These are phyloP conservation scores for Calocybe cyanea DNA, from an alignment of 768 basidiomycete genomes.

Conservation along the genomic window DNA sequence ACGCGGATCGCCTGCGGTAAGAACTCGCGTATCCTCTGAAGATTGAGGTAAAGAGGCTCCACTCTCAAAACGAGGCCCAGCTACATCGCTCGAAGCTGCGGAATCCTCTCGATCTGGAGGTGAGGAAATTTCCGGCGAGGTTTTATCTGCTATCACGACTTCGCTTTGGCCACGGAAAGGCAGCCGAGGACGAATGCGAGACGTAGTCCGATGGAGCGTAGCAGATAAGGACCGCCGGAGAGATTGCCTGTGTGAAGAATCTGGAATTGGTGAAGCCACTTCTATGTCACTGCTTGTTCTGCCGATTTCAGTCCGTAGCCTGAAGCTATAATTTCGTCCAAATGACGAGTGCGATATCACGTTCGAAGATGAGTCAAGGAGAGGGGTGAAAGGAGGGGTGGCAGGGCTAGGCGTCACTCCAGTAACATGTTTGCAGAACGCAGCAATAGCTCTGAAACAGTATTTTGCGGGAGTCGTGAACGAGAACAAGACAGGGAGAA, in stretches of 20 bases:
- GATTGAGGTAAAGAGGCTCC: conserved; percentile 10
- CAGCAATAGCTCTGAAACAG: conserved; percentile 74
- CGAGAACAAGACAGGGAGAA: conserved; percentile 68
- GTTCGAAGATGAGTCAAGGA: conserved; percentile 8
- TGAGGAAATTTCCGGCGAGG: neutral
- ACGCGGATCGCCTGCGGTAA: conserved; percentile 56
- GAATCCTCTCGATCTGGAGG: conserved; percentile 5
- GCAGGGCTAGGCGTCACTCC: conserved; percentile 32
- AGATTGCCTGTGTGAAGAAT: conserved; percentile 10
- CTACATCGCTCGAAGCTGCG: conserved; percentile 28
- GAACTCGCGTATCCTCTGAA: conserved; percentile 33
- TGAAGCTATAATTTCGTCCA: conserved; percentile 2
- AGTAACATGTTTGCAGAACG: conserved; percentile 65
- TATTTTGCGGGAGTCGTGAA: conserved; percentile 79
- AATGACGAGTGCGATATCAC: conserved; percentile 8
- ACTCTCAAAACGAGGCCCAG: conserved; percentile 28
- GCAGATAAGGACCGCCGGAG: conserved; percentile 22
- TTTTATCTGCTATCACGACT: neutral
- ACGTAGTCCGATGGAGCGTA: conserved; percentile 14
- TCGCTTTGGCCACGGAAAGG: conserved; percentile 5
- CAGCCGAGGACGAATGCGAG: conserved; percentile 12
- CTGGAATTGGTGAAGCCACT: neutral
- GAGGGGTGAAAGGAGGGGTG: conserved; percentile 9
- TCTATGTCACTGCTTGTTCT: neutral
- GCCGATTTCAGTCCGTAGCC: neutral